Conservation (phyloP, 306 rosid genomes). For the Pachyrhizus erosus region DNA sequence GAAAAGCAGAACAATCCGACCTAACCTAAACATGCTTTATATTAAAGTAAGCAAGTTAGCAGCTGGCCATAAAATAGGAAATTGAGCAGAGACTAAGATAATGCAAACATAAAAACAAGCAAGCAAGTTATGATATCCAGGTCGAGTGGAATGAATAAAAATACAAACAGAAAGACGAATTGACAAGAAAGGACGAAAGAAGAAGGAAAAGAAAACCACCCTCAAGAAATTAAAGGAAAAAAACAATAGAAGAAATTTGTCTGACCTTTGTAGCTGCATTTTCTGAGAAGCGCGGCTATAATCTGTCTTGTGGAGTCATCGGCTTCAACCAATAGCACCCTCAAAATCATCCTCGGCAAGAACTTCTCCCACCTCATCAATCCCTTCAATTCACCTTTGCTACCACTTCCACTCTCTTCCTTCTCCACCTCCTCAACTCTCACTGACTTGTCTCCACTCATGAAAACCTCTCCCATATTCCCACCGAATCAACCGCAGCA, state of each 20-base stretch:
- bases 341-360: constrained; percentile 69
- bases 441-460: constrained; percentile 53
- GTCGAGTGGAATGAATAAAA: background rate
- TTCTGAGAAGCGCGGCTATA: constrained; percentile 88
- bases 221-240: background rate
- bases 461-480: constrained; percentile 66
- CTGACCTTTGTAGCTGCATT: constrained; percentile 88
- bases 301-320: constrained; percentile 97
- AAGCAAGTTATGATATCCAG: background rate
- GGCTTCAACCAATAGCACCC: constrained; percentile 87
- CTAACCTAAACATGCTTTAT: background rate
- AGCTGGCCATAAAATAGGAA: background rate
- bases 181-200: background rate
- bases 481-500: constrained; percentile 17
- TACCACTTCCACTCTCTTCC: constrained; percentile 46
- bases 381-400: constrained; percentile 56
- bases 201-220: background rate
- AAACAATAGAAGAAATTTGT: background rate
- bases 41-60: background rate
- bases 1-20: background rate
- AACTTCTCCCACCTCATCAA: constrained; percentile 80
- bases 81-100: background rate
- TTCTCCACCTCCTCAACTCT: constrained; percentile 17
- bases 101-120: background rate
- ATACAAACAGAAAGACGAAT: background rate